Conservation (phyloP, 352 stramenopile species). For the Globisporangium mamillatum region DNA sequence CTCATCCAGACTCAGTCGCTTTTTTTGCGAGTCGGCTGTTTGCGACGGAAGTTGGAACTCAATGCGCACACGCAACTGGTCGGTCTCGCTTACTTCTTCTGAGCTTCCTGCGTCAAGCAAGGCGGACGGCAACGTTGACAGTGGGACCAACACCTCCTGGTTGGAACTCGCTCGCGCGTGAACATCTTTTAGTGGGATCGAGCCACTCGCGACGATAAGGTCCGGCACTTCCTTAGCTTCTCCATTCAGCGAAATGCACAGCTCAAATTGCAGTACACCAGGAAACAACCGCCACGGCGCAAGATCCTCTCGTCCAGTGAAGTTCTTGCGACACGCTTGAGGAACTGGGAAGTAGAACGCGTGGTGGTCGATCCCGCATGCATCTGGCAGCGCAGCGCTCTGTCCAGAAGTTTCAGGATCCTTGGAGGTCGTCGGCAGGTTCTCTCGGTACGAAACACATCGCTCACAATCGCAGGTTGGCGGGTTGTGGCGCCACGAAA, state of each 20-base stretch:
- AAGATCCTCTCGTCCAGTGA: slow-evolving; percentile 69
- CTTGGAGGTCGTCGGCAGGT: slow-evolving; percentile 3
- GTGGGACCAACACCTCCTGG: slow-evolving; percentile 35
- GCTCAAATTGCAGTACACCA: slow-evolving; percentile 67
- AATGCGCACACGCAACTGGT: slow-evolving; percentile 58
- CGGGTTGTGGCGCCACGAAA: slow-evolving; percentile 71
- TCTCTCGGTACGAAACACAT: slow-evolving; percentile 34
- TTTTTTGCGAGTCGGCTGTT: slow-evolving; percentile 8
- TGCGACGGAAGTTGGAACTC: slow-evolving; percentile 25
- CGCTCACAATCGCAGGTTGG: slow-evolving; percentile 46
- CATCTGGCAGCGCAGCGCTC: not conserved
- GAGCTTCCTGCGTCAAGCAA: not conserved
- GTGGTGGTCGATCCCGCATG: slow-evolving; percentile 74
- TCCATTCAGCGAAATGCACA: slow-evolving; percentile 67
- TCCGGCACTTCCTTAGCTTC: slow-evolving; percentile 69
- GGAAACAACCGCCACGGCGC: slow-evolving; percentile 76
- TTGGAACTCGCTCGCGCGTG: slow-evolving; percentile 22
- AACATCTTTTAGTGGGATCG: slow-evolving; percentile 48
- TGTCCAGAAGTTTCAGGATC: not conserved
- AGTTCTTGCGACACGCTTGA: slow-evolving; percentile 74
- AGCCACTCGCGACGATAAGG: slow-evolving; percentile 53
- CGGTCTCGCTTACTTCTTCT: slow-evolving; percentile 20
- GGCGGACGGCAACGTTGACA: slow-evolving; percentile 32
- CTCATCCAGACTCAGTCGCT: slow-evolving; percentile 10
- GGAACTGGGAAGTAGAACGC: slow-evolving; percentile 82